Conservation (phyloP, 2,329 filamentous ascomycete genomes). For the Colletotrichum cuscutae region DNA sequence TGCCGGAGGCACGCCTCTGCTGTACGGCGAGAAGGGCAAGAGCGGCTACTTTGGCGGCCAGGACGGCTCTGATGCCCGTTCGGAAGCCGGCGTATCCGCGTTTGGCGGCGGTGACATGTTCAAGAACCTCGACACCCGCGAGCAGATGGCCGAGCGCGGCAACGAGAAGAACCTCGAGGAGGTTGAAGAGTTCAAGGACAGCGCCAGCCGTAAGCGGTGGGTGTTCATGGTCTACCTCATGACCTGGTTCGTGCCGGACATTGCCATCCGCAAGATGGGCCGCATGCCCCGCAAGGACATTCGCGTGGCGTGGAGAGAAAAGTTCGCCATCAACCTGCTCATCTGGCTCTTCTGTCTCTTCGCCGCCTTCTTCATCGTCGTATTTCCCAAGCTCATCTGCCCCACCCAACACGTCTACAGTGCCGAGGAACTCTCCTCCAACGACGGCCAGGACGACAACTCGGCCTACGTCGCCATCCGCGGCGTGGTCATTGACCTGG, state of each 20-base stretch:
- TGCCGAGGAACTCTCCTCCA: conserved; percentile 76
- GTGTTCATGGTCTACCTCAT: conserved; percentile 83
- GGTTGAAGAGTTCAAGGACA: conserved; percentile 85
- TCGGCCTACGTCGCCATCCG: conserved; percentile 83
- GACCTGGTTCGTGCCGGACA: conserved; percentile 90
- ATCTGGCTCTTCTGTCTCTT: conserved; percentile 89
- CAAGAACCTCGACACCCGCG: conserved; percentile 91
- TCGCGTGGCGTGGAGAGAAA: conserved; percentile 93
- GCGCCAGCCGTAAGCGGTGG: conserved; percentile 89
- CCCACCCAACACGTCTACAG: conserved; percentile 92
- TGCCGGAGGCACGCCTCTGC: conserved; percentile 65
- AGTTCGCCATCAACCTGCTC: conserved; percentile 96
- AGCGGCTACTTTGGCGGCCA: conserved; percentile 82
- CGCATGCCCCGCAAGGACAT: conserved; percentile 94
- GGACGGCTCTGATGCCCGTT: conserved; percentile 83
- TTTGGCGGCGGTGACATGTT: conserved; percentile 97
- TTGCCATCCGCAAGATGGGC: conserved; percentile 79
- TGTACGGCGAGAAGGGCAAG: conserved; percentile 79
- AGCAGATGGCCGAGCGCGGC: conserved; percentile 94
- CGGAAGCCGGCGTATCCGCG: conserved; percentile 91
- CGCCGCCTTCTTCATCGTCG: conserved; percentile 88
- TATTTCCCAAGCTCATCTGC: conserved; percentile 89
- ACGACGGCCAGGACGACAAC: conserved; percentile 76
- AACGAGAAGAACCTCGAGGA: conserved; percentile 92
- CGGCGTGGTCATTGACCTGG: conserved; percentile 88